Conservation (phyloP, 257 asterid species). For the Scutellaria minor region DNA sequence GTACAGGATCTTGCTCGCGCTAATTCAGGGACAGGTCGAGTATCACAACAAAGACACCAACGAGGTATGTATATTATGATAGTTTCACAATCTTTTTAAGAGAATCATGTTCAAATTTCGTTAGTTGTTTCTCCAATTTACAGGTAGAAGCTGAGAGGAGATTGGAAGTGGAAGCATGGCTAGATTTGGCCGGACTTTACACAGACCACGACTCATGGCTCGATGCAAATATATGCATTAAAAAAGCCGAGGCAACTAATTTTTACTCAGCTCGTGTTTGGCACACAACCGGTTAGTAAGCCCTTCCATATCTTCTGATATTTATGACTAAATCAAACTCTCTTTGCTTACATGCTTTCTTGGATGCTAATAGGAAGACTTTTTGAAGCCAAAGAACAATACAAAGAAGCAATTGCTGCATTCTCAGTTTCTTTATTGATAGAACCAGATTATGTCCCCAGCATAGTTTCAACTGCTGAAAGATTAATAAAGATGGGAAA, state of each 20-base stretch:
- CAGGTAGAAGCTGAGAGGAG: conserved; percentile 49
- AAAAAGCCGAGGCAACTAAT: conserved; percentile 53
- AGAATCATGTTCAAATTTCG: not conserved
- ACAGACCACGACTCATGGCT: conserved; percentile 62
- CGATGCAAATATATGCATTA: conserved; percentile 68
- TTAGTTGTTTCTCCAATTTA: conserved; percentile 21
- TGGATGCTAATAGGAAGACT: conserved; percentile 53
- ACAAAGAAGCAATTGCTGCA: conserved; percentile 74
- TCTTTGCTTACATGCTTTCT: conserved; percentile 8
- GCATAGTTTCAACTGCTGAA: conserved; percentile 79
- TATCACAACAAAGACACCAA: conserved; percentile 30
- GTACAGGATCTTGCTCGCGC: conserved; percentile 64
- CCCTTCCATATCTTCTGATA: conserved; percentile 16
- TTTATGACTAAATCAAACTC: not conserved
- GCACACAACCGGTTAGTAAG: conserved; percentile 70
- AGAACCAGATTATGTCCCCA: conserved; percentile 78
- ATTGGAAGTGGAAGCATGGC: conserved; percentile 79
- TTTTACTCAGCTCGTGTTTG: conserved; percentile 66
- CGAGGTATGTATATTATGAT: conserved; percentile 42
- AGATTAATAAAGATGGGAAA: conserved; percentile 57
- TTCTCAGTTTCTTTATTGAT: conserved; percentile 64
- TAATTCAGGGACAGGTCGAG: conserved; percentile 63
- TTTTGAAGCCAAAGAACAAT: conserved; percentile 51
- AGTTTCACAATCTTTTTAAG: not conserved
- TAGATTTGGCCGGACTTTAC: conserved; percentile 83